Base-by-base conservation (phyloP, 805 yeast species). In the Starmerella riodocensis region DNA sequence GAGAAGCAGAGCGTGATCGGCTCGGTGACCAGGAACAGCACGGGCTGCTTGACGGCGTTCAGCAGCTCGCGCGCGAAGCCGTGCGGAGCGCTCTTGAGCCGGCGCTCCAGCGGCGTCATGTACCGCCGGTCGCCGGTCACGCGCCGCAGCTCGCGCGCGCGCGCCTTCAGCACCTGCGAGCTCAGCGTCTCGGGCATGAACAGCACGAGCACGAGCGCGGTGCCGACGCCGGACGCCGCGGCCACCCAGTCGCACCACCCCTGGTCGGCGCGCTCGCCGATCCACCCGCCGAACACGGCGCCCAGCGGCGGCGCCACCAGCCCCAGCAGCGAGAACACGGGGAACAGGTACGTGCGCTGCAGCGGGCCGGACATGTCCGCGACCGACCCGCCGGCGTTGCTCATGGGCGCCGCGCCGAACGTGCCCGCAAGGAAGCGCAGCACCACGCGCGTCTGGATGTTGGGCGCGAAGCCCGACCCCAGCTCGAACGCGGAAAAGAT, bases 151-250 rank as follows among this genome's bases (percentile, higher is more conserved):
- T 58, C 69, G 43, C 59, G 60, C 19, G 93, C 93, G 54, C 76
- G 70, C 34, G 54, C 67, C 53, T 76, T 78, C 45, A 81, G 62
- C 39, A 82, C 76, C 9, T 76, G 84, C 6, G 93, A 93, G 4
- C 88, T 81, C 58, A 76, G 81, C 16, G 94, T 84, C 62, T 83
- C 94, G 16, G 93, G 93, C 22, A 83, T 71, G 17, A 68, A 53
- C 6, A 72, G 35, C 4, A 52, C 19, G n/a, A 23, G 29, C 13
- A 37, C 27, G 13, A 34, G 4, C 8, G 25, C 35, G 12, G 28
- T 18, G n/a, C 17, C 29, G 25, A 41, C 20, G 7, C 46, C 46
- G 16, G 22, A 12, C 11, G 25, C 25, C 6, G 45, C 42, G 4
- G 36, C 28, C 7, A 34, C 26, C 39, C 42, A 43, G 27, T 43